A percentile compares a stretch with the other conserved stretches of the same genome.
These are phyloP conservation scores for Diospyros lotus DNA, from an alignment of 148 eudicot species.

Conservation along the genomic window DNA sequence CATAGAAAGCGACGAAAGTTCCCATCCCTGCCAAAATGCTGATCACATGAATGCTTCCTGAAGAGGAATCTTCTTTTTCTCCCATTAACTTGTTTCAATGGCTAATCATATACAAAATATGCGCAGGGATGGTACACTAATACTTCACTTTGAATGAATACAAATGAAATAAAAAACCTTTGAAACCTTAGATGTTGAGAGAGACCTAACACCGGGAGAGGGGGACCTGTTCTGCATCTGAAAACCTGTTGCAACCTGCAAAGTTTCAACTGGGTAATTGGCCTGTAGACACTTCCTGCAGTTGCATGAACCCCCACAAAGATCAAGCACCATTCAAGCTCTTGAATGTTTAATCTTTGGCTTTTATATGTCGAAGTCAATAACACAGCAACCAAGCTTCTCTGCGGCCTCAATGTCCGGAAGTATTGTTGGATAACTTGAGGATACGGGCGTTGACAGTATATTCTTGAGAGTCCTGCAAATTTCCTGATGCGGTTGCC, in stretches of 20 bases:
- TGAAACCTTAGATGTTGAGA: background rate
- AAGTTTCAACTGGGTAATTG: constrained; percentile 1
- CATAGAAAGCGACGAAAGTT: background rate
- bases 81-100: no score
- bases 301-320: constrained; percentile 3
- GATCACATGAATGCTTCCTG: background rate
- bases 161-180: no score
- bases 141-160: no score
- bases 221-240: background rate
- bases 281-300: background rate
- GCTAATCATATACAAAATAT: no score
- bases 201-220: background rate
- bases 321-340: background rate
- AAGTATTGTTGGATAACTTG: constrained; percentile 14
- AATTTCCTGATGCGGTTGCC: background rate
- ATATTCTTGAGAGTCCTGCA: background rate
- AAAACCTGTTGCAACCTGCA: background rate
- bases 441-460: background rate
- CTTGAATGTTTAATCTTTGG: background rate
- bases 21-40: background rate
- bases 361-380: constrained; percentile 20
- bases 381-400: constrained; percentile 18
- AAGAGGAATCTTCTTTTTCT: no score
- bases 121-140: background rate
- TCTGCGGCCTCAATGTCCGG: constrained; percentile 23